Conservation (phyloP, 805 yeast genomes). For the Yarrowia phangngaensis region DNA sequence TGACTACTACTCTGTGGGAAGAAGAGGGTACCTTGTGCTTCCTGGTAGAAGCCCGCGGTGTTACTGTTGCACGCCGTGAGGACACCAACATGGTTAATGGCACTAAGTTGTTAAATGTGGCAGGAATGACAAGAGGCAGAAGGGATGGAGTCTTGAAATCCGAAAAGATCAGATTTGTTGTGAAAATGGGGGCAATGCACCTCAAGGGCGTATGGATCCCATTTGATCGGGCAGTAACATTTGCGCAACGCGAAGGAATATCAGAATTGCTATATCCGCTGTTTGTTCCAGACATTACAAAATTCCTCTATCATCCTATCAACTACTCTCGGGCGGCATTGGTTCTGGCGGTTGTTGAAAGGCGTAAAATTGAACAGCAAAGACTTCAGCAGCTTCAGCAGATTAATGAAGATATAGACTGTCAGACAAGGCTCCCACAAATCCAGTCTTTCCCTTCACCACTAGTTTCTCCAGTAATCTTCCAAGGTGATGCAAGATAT, state of each 20-base stretch:
- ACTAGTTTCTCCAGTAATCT: no score
- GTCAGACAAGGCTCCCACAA: no score
- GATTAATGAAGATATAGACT: constrained; percentile 27
- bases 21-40: constrained; percentile 81
- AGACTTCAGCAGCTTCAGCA: constrained; percentile 23
- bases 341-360: constrained; percentile 38
- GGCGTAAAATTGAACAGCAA: constrained; percentile 32
- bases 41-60: constrained; percentile 78
- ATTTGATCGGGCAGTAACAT: constrained; percentile 72
- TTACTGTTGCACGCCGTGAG: constrained; percentile 77
- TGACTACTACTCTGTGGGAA: constrained; percentile 84
- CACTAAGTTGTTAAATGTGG: constrained; percentile 75
- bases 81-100: constrained; percentile 87
- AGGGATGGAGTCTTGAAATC: constrained; percentile 82
- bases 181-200: constrained; percentile 83
- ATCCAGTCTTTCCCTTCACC: no score
- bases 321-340: constrained; percentile 39
- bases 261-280: constrained; percentile 65
- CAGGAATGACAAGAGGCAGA: constrained; percentile 83
- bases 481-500: no score
- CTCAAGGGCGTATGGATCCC: constrained; percentile 91
- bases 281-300: constrained; percentile 57
- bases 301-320: constrained; percentile 38
- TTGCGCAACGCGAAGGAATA: constrained; percentile 76
- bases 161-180: constrained; percentile 74